These are phyloP conservation scores for Periglandula ipomoeae DNA, from an alignment of 2,329 filamentous ascomycete genomes.

Conservation along the genomic window DNA sequence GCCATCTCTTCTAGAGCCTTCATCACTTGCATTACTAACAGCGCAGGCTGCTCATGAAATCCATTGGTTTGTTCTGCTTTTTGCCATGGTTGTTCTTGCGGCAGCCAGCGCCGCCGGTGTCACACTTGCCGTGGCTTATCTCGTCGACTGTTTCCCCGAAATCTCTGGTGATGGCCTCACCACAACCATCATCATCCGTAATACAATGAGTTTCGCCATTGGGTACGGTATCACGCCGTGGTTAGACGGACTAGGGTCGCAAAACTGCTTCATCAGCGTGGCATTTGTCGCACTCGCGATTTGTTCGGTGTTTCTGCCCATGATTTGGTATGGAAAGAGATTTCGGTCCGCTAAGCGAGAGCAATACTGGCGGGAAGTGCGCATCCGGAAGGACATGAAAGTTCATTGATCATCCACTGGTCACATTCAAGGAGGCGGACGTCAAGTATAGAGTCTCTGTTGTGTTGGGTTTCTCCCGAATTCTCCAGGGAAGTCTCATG, in stretches of 20 bases:
- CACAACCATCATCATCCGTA: conserved; percentile 29
- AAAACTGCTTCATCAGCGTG: conserved; percentile 33
- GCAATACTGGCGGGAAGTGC: conserved; percentile 13
- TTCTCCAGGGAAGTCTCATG: too few relatives aligned
- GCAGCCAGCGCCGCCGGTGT: conserved; percentile 25
- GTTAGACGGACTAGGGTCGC: conserved; percentile 30
- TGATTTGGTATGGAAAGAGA: conserved; percentile 37
- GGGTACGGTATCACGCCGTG: conserved; percentile 34
- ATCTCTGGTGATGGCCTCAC: conserved; percentile 30
- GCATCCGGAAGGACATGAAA: not conserved
- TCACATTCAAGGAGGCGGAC: not conserved
- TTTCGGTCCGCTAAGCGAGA: conserved; percentile 13
- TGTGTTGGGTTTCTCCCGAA: too few relatives aligned
- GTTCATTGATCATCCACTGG: not conserved
- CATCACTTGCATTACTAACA: not conserved
- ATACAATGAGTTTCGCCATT: conserved; percentile 28
- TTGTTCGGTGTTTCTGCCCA: conserved; percentile 30
- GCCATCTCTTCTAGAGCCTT: not conserved
- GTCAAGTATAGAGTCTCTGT: not conserved
- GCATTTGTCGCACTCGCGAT: conserved; percentile 30
- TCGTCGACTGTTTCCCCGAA: conserved; percentile 32
- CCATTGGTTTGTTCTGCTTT: conserved; percentile 33
- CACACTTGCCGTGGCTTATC: conserved; percentile 28
- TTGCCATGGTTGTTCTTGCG: conserved; percentile 28
- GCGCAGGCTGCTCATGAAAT: conserved; percentile 23